Evolutionary conservation across 2,329 filamentous ascomycete genomes (phyloP).

Genomic region (Plectosphaerella cucumerina): DNA sequence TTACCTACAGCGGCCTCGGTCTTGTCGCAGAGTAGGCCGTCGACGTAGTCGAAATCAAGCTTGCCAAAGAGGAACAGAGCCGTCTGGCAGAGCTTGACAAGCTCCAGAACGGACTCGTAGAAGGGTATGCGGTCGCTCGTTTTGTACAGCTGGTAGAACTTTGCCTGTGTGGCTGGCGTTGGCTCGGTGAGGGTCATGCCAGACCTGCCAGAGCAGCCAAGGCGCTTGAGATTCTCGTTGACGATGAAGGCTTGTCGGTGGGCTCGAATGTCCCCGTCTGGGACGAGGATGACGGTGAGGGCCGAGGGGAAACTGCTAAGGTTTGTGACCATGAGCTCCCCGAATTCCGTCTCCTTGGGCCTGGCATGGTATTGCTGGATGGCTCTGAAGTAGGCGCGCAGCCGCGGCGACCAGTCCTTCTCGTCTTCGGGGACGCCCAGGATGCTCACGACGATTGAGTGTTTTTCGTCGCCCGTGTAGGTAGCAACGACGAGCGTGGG

Average conservation of each 20-base stretch:
- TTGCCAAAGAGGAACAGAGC: constrained; percentile 85
- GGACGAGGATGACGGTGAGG: constrained; percentile 85
- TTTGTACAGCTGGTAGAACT: constrained; percentile 87
- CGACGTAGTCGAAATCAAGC: constrained; percentile 81
- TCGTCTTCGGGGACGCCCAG: constrained; percentile 80
- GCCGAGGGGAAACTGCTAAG: constrained; percentile 88
- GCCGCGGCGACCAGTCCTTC: constrained; percentile 69
- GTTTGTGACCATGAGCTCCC: constrained; percentile 90
- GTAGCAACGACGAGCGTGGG: constrained; percentile 90
- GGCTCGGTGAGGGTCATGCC: constrained; percentile 78
- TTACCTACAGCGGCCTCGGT: constrained; percentile 87
- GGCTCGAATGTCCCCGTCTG: constrained; percentile 76
- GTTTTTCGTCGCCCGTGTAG: constrained; percentile 81
- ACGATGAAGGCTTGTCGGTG: constrained; percentile 85
- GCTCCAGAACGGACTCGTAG: constrained; percentile 74
- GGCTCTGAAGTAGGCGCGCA: constrained; percentile 82
- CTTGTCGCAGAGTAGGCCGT: constrained; percentile 87
- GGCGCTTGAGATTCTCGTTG: constrained; percentile 87
- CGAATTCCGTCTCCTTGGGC: constrained; percentile 74
- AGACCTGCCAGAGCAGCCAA: constrained; percentile 87
- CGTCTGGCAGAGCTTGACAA: constrained; percentile 88
- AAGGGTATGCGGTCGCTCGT: constrained; percentile 80
- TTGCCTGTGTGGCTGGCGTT: constrained; percentile 76
- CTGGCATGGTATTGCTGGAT: constrained; percentile 82
- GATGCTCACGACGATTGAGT: constrained; percentile 75